A percentile compares a stretch with the other conserved stretches of the same genome.
phyloP scores from a whole-genome alignment of 1,284 basidiomycete species.

The Rhodotorula mucilaginosa region DNA sequence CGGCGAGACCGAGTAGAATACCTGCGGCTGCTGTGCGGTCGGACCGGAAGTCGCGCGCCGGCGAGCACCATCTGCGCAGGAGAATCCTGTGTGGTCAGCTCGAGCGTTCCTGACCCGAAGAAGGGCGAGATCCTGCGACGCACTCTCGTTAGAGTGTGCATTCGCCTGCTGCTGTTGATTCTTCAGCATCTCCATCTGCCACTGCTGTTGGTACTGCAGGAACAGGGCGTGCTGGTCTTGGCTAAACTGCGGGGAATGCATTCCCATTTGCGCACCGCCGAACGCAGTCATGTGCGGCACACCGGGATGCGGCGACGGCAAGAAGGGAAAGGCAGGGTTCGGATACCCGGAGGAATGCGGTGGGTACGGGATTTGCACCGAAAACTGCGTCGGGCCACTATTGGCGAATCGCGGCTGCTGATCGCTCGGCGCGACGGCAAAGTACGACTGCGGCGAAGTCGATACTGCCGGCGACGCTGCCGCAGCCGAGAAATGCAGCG shows the following conservation, averaged over 20 bases:
- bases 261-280: not conserved
- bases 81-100: not conserved
- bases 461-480: not conserved
- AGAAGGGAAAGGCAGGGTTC: slow-evolving; percentile 35
- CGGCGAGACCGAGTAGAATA: slow-evolving; percentile 16
- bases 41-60: slow-evolving; percentile 31
- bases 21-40: slow-evolving; percentile 1
- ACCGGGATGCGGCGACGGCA: slow-evolving; percentile 37
- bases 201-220: slow-evolving; percentile 34
- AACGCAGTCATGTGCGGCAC: not conserved
- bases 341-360: slow-evolving; percentile 8
- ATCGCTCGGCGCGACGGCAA: not conserved
- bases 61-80: not conserved
- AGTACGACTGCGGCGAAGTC: slow-evolving; percentile 1
- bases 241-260: not conserved
- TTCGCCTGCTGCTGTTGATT: slow-evolving; percentile 15
- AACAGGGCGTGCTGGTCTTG: not conserved
- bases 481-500: slow-evolving; percentile 5
- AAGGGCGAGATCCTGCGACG: not conserved
- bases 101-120: no score
- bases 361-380: slow-evolving; percentile 9
- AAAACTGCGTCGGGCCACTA: slow-evolving; percentile 8
- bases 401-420: slow-evolving; percentile 1
- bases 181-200: slow-evolving; percentile 36
- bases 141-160: slow-evolving; percentile 1